Evolutionary conservation across 768 basidiomycete genomes (phyloP).

Genomic region (Russula griseocarnosa): DNA sequence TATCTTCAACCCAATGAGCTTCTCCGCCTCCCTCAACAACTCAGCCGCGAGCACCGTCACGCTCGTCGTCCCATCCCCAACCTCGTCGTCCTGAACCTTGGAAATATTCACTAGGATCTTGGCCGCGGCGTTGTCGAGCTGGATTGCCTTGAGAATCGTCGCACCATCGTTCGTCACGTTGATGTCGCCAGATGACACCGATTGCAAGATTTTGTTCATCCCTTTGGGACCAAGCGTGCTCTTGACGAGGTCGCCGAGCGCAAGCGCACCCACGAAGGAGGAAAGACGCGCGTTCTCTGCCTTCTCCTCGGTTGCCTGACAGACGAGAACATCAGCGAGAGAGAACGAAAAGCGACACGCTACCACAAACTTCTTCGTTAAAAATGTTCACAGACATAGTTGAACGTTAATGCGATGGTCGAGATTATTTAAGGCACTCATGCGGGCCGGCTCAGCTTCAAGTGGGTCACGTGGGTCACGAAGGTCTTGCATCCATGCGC

Average conservation of each 20-base stretch:
- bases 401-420: neutral
- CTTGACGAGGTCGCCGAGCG: constrained; percentile 96
- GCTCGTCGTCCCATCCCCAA: constrained; percentile 91
- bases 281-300: constrained; percentile 98
- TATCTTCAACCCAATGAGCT: constrained; percentile 84
- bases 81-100: constrained; percentile 99
- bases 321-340: neutral
- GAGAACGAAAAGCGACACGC: neutral
- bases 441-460: neutral
- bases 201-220: constrained; percentile 99
- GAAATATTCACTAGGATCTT: constrained; percentile 99
- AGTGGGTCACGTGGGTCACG: no score
- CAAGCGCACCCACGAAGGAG: constrained; percentile 95
- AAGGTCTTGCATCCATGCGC: neutral
- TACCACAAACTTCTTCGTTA: constrained; percentile 49
- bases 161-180: constrained; percentile 99
- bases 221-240: constrained; percentile 98
- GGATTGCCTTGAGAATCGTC: constrained; percentile 95
- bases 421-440: neutral
- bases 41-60: constrained; percentile 93
- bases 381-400: constrained; percentile 71
- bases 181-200: constrained; percentile 82
- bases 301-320: constrained; percentile 85
- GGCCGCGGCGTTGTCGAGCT: constrained; percentile 96
- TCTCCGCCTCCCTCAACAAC: constrained; percentile 91